phyloP scores from a whole-genome alignment of 2,329 filamentous ascomycete genomes.

The Xylaria arbuscula region DNA sequence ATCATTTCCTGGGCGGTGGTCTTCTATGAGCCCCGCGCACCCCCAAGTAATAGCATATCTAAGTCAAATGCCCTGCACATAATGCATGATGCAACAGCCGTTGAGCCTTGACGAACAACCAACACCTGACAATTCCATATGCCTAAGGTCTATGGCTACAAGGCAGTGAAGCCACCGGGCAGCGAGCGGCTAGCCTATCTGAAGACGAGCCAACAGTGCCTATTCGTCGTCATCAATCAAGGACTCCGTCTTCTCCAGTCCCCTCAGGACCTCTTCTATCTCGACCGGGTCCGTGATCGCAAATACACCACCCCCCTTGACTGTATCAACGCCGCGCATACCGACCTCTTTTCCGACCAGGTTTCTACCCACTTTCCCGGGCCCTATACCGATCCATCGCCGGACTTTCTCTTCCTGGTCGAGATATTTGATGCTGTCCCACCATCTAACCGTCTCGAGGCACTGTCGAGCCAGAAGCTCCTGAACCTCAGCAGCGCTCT shows the following conservation, averaged over 20 bases:
- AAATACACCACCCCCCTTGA: conserved; percentile 94
- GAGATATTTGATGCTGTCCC: conserved; percentile 90
- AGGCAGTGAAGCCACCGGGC: background rate
- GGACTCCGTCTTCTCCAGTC: conserved; percentile 72
- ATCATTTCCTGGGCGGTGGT: background rate
- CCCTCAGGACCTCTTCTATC: conserved; percentile 74
- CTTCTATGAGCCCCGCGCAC: conserved; percentile 2
- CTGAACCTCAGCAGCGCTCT: conserved; percentile 77
- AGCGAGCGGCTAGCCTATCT: background rate
- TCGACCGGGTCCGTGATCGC: conserved; percentile 84
- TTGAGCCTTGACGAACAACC: conserved; percentile 27
- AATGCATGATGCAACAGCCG: conserved; percentile 16
- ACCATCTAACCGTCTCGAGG: conserved; percentile 94
- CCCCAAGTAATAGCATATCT: background rate
- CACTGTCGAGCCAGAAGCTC: conserved; percentile 83
- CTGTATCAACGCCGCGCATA: conserved; percentile 78
- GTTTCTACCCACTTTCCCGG: conserved; percentile 92
- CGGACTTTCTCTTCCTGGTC: conserved; percentile 84
- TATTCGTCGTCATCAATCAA: conserved; percentile 61
- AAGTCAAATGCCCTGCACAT: conserved; percentile 9
- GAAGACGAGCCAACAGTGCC: background rate
- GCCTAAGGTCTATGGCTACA: conserved; percentile 29
- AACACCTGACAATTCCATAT: conserved; percentile 24
- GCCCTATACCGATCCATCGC: conserved; percentile 91
- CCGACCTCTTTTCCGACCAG: conserved; percentile 95